Evolutionary conservation across 2,329 filamentous ascomycete species (phyloP).

Genomic region (Botrytis fragariae): DNA sequence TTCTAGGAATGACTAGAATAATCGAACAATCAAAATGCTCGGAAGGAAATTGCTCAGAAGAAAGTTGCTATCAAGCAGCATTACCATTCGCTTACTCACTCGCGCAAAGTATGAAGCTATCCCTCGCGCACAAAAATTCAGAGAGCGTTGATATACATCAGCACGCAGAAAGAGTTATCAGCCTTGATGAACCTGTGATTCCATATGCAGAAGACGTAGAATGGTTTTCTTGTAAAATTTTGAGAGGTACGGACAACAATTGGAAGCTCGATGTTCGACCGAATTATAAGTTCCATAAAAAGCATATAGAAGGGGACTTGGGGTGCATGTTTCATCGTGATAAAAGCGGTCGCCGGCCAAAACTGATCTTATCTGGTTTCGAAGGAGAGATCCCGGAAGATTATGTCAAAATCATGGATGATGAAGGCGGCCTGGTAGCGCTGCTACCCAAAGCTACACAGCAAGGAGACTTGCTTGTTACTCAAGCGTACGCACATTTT

Average conservation of each 20-base stretch:
- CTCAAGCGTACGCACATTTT: neutral
- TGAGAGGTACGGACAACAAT: neutral
- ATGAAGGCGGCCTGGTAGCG: neutral
- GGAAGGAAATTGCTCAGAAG: neutral
- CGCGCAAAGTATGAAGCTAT: neutral
- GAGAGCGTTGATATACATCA: neutral
- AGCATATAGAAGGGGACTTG: neutral
- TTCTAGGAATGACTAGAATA: neutral
- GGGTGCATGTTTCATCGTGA: neutral
- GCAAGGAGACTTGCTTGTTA: neutral
- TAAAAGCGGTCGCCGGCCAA: neutral
- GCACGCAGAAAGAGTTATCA: neutral
- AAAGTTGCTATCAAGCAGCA: neutral
- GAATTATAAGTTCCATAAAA: neutral
- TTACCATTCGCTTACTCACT: neutral
- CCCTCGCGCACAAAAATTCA: neutral
- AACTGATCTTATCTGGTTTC: neutral
- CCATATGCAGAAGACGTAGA: neutral
- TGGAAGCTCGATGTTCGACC: neutral
- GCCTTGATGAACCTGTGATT: neutral
- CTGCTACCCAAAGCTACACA: neutral
- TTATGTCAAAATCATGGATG: neutral
- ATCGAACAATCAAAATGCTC: neutral
- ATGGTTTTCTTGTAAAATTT: neutral
- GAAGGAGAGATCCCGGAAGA: no score